phyloP scores from a whole-genome alignment of 495 filamentous ascomycete genomes.

The Hypoxylon trugodes region DNA sequence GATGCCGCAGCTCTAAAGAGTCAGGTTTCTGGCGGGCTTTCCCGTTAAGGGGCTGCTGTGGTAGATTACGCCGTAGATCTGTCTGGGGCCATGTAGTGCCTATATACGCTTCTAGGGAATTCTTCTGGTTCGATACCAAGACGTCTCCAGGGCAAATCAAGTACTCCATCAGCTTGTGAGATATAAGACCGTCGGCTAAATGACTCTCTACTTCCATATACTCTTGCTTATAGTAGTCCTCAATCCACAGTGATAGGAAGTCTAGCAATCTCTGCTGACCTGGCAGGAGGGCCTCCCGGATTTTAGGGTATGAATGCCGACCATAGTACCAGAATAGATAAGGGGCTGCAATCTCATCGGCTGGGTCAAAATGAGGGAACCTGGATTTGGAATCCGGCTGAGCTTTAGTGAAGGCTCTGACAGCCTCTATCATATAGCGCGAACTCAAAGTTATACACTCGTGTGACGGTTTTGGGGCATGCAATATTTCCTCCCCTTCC shows the following conservation, averaged over 20 bases:
- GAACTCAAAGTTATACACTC: neutral
- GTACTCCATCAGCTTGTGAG: neutral
- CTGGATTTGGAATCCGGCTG: neutral
- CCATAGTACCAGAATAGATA: neutral
- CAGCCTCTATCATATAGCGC: neutral
- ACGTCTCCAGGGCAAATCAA: neutral
- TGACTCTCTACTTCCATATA: neutral
- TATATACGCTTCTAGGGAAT: neutral
- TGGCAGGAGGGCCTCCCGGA: neutral
- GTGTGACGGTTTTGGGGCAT: neutral
- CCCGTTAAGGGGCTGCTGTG: too few relatives aligned
- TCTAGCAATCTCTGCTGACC: neutral
- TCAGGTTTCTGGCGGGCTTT: neutral
- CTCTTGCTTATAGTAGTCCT: neutral
- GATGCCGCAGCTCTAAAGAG: too few relatives aligned
- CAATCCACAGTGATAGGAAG: neutral
- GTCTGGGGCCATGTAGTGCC: neutral
- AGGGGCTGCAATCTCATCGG: neutral
- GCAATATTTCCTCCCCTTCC: neutral
- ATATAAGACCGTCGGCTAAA: neutral
- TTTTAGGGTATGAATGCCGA: neutral
- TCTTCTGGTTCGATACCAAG: neutral
- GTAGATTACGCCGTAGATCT: neutral
- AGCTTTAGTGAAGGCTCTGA: neutral
- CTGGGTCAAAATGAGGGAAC: neutral